Conservation (phyloP, 78 protist genomes). For the Tieghemostelium lacteum region DNA sequence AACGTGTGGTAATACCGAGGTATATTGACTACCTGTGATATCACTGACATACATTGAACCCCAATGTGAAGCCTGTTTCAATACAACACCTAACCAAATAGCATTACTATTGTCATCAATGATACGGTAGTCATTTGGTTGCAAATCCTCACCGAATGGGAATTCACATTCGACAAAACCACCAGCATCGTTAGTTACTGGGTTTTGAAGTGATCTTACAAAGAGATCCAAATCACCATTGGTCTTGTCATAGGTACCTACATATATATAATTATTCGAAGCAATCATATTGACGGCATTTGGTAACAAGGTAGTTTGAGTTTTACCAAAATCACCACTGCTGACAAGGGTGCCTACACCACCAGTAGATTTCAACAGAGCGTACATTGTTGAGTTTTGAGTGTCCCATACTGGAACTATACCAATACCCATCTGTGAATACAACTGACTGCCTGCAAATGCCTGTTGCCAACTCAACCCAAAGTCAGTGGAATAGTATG, state of each 20-base stretch:
- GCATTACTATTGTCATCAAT: constrained; percentile 32
- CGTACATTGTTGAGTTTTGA: neutral
- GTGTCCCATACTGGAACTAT: no score
- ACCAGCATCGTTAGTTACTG: neutral
- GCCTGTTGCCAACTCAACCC: neutral
- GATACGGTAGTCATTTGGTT: constrained; percentile 43
- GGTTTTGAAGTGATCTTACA: neutral
- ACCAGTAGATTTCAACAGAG: neutral
- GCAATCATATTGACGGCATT: no score
- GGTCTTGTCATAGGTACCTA: neutral
- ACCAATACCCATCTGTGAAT: neutral
- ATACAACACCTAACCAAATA: constrained; percentile 33
- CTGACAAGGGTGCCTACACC: neutral
- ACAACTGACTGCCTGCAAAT: neutral
- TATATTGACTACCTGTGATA: constrained; percentile 23
- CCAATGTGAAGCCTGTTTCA: neutral
- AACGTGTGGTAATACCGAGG: neutral
- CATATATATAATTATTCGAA: neutral
- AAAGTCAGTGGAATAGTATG: neutral
- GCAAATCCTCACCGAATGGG: constrained; percentile 54
- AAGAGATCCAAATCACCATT: constrained; percentile 19
- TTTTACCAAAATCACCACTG: neutral
- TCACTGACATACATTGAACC: constrained; percentile 13
- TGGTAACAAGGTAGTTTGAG: neutral
- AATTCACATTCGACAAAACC: constrained; percentile 44